Evolutionary conservation across 352 stramenopile genomes (phyloP), one percentile per base, ranked within the genome.

Genomic region (Phytophthora lateralis): DNA sequence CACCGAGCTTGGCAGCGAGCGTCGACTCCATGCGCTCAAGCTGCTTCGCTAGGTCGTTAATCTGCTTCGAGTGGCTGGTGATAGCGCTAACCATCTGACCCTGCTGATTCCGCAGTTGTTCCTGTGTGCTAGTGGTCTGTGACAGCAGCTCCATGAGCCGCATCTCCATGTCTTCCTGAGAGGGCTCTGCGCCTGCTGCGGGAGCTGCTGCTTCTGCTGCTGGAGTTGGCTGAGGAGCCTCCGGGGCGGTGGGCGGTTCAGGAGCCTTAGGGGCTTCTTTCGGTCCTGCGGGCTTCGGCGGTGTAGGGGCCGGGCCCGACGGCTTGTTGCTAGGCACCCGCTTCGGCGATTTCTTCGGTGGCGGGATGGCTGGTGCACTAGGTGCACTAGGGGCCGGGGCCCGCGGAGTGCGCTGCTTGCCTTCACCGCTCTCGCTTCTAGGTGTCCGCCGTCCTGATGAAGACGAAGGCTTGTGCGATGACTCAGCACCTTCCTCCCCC

Each of bases 101-200:
- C 62, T 95, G 86, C 58, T 93, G 86, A 63, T 90, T 91, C 20
- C 81, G 82, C 12, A 95, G 64, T 67, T 95, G 86, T 71, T 91
- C 78, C 66, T 95, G 86, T 53, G 86, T 95, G 52, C 62, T 85
- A 55, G 86, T 95, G 6, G 84, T 95, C 74, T 95, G 83, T 55
- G 81, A 89, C 44, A 95, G 66, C 51, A 95, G 49, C 66, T 95
- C 63, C 80, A 95, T 77, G 17, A 95, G 68, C 39, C 69, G 80
- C 56, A 71, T 80, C 66, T 93, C 86, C 84, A 95, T 95, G 42
- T 90, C 78, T 37, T 82, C 76, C 44, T 89, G 72, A 14, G 56
- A 60, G 3, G 66, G 50, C 30, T 78, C 63, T 21, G 45, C 58
- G 8, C 15, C 30, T 49, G 56, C 42, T 54, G 57, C 48, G 6